phyloP scores from a whole-genome alignment of 441 rosid species.

The Erysimum cheiri region DNA sequence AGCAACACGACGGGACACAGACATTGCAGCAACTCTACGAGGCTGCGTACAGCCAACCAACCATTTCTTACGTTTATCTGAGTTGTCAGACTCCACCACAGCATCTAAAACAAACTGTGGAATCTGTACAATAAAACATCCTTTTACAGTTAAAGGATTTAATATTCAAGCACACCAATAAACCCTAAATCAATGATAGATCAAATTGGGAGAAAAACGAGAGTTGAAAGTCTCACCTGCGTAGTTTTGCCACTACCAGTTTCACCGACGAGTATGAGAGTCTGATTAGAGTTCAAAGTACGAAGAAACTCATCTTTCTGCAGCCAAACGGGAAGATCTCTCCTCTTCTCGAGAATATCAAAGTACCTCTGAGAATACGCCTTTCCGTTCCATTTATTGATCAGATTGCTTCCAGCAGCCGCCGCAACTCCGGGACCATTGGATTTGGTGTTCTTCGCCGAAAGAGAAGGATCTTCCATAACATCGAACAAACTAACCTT shows the following conservation, averaged over 20 bases:
- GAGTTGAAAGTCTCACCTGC: slow-evolving; percentile 55
- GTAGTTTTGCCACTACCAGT: slow-evolving; percentile 99
- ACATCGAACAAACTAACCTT: slow-evolving; percentile 92
- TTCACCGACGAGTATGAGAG: slow-evolving; percentile 84
- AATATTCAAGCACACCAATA: background rate
- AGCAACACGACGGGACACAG: slow-evolving; percentile 96
- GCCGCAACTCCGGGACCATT: slow-evolving; percentile 6
- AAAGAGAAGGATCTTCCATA: slow-evolving; percentile 67
- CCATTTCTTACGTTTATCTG: slow-evolving; percentile 83
- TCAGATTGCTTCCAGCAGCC: slow-evolving; percentile 16
- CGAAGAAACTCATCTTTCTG: slow-evolving; percentile 86
- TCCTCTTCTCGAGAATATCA: slow-evolving; percentile 88
- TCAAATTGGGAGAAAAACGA: background rate
- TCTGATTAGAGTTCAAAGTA: slow-evolving; percentile 65
- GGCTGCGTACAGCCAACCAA: slow-evolving; percentile 95
- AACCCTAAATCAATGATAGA: background rate
- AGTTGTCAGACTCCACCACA: slow-evolving; percentile 60
- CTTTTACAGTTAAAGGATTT: background rate
- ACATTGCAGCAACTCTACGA: slow-evolving; percentile 98
- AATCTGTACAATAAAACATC: slow-evolving; percentile 60
- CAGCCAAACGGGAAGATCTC: slow-evolving; percentile 88
- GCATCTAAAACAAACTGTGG: slow-evolving; percentile 95
- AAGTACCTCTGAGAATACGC: slow-evolving; percentile 72
- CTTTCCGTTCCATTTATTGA: slow-evolving; percentile 85
- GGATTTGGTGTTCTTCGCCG: slow-evolving; percentile 49